A percentile compares a stretch with the other conserved stretches of the same genome.
Conservation (phyloP, 2,329 filamentous ascomycete genomes). For the Graphiopsis chlorocephala region DNA sequence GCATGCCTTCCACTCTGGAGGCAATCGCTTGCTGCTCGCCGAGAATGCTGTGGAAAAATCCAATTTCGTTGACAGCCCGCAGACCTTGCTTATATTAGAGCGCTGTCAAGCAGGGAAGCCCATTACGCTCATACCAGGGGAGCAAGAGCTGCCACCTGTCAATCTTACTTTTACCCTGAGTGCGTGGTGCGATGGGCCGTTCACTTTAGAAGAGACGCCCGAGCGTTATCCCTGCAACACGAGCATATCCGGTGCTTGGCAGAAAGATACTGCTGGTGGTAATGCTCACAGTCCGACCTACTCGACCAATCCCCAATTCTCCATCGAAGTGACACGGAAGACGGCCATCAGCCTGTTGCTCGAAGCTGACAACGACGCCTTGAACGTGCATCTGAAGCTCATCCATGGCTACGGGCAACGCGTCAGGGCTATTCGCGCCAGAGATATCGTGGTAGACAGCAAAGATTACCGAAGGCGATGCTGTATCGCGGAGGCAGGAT, state of each 20-base stretch:
- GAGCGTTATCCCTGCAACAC: constrained; percentile 59
- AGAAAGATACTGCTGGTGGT: constrained; percentile 74
- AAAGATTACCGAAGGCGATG: constrained; percentile 85
- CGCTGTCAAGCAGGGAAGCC: constrained; percentile 52
- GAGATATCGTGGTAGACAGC: constrained; percentile 78
- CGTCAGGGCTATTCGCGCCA: constrained; percentile 64
- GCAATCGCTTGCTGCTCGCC: constrained; percentile 69
- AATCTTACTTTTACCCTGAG: constrained; percentile 85
- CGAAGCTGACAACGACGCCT: constrained; percentile 62
- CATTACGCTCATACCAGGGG: constrained; percentile 69
- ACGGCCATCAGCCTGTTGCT: constrained; percentile 72
- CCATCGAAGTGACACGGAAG: constrained; percentile 55
- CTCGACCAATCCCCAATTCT: constrained; percentile 84
- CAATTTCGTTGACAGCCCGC: constrained; percentile 90
- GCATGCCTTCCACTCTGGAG: constrained; percentile 71
- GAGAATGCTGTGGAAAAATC: constrained; percentile 70
- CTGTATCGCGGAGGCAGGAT: constrained; percentile 62
- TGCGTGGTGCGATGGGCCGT: constrained; percentile 66
- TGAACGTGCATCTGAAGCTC: constrained; percentile 81
- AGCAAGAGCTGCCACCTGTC: constrained; percentile 71
- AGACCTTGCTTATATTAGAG: constrained; percentile 78
- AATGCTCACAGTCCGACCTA: constrained; percentile 75
- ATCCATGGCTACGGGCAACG: constrained; percentile 74
- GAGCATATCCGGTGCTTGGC: constrained; percentile 70
- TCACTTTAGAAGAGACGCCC: constrained; percentile 61